A percentile compares a stretch with the other conserved stretches of the same genome.
These are phyloP conservation scores for Evansstolkia leycettana DNA, from an alignment of 495 filamentous ascomycete genomes.

Conservation along the genomic window DNA sequence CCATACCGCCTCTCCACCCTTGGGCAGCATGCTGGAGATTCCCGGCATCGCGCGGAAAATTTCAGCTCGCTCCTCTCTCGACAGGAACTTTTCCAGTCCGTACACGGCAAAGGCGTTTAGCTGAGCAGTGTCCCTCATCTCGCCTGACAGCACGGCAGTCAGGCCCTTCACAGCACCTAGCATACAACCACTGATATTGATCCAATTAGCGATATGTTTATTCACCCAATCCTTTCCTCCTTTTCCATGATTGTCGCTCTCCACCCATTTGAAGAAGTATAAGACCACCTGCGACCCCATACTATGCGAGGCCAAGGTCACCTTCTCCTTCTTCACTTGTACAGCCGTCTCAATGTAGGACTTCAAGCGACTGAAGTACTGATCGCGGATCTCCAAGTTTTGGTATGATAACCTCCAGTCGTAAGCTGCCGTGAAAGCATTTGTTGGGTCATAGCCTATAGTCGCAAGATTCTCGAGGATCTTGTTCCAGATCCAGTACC, in stretches of 20 bases:
- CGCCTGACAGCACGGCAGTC: conserved; percentile 82
- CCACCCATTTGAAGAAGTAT: conserved; percentile 98
- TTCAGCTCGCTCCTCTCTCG: conserved; percentile 76
- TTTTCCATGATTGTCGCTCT: conserved; percentile 61
- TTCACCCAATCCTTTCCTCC: conserved; percentile 89
- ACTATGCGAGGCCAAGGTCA: conserved; percentile 81
- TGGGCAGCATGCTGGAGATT: conserved; percentile 92
- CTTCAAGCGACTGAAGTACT: conserved; percentile 85
- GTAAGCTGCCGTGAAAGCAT: conserved; percentile 90
- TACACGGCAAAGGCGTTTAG: conserved; percentile 97
- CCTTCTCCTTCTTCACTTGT: conserved; percentile 58
- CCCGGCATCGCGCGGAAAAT: conserved; percentile 97
- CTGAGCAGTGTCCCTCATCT: conserved; percentile 97
- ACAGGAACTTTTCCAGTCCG: conserved; percentile 90
- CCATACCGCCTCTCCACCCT: conserved; percentile 90
- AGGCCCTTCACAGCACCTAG: conserved; percentile 87
- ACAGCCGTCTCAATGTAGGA: conserved; percentile 77
- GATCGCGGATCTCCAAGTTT: conserved; percentile 80
- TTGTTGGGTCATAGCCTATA: conserved; percentile 92
- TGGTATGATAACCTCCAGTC: conserved; percentile 93
- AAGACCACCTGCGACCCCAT: conserved; percentile 94
- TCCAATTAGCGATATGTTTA: conserved; percentile 79
- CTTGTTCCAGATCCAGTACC: conserved; percentile 99
- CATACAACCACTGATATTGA: conserved; percentile 98
- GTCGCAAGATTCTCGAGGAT: conserved; percentile 92